A percentile compares a stretch with the other conserved stretches of the same genome.
These are phyloP conservation scores for Paraphaeosphaeria minitans DNA, from an alignment of 2,329 filamentous ascomycete species.

Conservation along the genomic window DNA sequence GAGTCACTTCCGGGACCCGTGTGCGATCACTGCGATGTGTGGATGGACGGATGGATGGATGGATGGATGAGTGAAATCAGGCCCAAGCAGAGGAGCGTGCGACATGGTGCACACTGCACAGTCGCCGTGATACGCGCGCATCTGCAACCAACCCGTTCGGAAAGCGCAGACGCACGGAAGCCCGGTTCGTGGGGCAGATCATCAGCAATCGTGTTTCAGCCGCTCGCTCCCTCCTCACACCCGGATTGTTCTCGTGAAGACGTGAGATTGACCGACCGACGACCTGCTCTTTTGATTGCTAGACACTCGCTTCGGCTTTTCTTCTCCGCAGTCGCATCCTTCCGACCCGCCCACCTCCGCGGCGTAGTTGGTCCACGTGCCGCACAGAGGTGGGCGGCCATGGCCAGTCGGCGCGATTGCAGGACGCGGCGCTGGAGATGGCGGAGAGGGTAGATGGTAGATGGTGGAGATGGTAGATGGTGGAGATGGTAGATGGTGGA, in stretches of 20 bases:
- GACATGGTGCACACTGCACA: conserved; percentile 3
- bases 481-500: no score
- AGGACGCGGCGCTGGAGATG: neutral
- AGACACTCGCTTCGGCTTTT: neutral
- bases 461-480: no score
- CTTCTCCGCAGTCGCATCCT: conserved; percentile 3
- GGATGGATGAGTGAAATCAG: neutral
- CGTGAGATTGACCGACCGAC: neutral
- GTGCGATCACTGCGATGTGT: no score
- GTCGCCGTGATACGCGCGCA: conserved; percentile 4
- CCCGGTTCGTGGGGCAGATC: conserved; percentile 1
- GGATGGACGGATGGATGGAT: no score
- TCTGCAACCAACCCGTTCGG: neutral
- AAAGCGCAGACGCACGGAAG: neutral
- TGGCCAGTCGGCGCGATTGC: neutral
- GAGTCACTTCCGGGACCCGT: neutral
- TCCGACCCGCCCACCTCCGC: neutral
- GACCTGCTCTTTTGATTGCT: neutral
- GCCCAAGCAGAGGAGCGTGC: neutral
- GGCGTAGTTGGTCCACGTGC: conserved; percentile 4
- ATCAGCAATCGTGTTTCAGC: neutral
- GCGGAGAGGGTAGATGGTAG: no score
- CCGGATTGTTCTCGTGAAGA: neutral
- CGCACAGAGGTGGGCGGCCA: neutral
- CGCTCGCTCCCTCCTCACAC: neutral